A percentile compares a stretch with the other conserved stretches of the same genome.
Evolutionary conservation across 495 filamentous ascomycete genomes (phyloP).

Genomic region (Aspergillus incahuasiensis): DNA sequence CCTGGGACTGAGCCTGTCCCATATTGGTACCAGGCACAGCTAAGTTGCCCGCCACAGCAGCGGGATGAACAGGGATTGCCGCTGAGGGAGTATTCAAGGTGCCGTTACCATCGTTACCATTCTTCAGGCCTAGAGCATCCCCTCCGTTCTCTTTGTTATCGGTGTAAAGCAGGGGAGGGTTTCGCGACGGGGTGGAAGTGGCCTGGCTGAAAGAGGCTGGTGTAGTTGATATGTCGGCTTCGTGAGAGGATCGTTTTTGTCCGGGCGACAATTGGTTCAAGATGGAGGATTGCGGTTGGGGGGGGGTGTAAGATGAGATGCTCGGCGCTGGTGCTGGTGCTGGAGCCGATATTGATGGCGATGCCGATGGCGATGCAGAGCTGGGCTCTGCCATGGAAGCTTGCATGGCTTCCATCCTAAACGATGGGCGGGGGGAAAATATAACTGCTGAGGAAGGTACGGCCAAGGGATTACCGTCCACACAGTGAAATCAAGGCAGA

Average conservation of each 20-base stretch:
- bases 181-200: neutral
- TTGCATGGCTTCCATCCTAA: neutral
- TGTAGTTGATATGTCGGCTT: neutral
- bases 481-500: neutral
- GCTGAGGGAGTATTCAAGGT: neutral
- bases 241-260: neutral
- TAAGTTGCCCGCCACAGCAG: neutral
- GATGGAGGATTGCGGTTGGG: neutral
- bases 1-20: neutral
- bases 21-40: neutral
- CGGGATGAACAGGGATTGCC: neutral
- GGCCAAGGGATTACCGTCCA: neutral
- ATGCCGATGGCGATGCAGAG: neutral
- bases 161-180: neutral
- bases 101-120: neutral
- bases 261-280: conserved; percentile 3
- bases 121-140: neutral
- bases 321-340: neutral
- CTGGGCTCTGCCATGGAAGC: neutral
- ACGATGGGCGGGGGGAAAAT: neutral
- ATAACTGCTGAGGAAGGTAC: neutral
- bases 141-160: conserved; percentile 11
- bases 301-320: conserved; percentile 7
- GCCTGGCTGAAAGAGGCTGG: neutral
- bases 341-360: neutral